These are phyloP conservation scores for Benincasa hispida DNA, from an alignment of 306 rosid species.

Conservation along the genomic window DNA sequence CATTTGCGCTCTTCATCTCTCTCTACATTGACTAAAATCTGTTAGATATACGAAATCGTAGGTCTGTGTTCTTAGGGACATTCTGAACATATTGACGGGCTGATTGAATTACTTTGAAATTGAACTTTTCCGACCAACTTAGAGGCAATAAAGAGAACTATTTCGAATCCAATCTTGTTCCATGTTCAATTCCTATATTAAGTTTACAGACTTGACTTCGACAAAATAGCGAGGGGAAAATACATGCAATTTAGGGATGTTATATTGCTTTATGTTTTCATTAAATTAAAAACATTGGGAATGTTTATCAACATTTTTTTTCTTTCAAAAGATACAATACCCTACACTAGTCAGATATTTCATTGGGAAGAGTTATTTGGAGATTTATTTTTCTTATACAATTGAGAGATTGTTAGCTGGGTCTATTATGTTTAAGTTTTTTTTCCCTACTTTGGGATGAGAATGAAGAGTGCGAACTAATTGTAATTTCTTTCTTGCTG, in stretches of 20 bases:
- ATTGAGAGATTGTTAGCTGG: background rate
- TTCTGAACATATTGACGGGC: background rate
- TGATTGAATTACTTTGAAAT: background rate
- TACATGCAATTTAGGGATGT: background rate
- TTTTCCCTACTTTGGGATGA: background rate
- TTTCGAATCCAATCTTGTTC: background rate
- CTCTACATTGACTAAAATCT: background rate
- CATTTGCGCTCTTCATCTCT: background rate
- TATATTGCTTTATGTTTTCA: background rate
- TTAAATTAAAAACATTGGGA: background rate
- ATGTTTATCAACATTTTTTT: background rate
- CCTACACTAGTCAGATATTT: background rate
- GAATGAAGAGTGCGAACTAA: background rate
- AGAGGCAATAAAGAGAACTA: background rate
- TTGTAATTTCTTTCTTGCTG: background rate
- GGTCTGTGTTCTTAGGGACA: background rate
- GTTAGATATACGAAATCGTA: background rate
- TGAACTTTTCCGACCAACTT: background rate
- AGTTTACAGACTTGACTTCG: background rate
- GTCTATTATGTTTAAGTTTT: background rate
- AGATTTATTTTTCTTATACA: background rate
- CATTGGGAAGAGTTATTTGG: background rate
- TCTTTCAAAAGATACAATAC: background rate
- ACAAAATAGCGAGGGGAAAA: too few species aligned
- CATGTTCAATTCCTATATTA: background rate